These are phyloP conservation scores for Nadsonia starkeyi-henricii DNA, from an alignment of 1,139 yeast species.

Conservation along the genomic window DNA sequence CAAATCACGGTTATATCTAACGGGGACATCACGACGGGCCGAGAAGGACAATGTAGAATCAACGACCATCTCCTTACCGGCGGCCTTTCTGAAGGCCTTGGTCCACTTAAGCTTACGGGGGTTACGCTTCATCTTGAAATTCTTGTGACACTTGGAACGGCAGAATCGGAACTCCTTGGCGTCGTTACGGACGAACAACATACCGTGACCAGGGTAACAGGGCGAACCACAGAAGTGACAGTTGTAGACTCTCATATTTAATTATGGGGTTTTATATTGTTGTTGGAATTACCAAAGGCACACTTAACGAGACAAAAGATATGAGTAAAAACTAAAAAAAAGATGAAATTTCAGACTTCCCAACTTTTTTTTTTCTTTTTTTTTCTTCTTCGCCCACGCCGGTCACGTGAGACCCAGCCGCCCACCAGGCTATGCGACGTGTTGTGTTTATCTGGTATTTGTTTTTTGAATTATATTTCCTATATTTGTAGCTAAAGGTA, in stretches of 20 bases:
- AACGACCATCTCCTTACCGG: slow-evolving; percentile 96
- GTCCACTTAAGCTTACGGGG: slow-evolving; percentile 98
- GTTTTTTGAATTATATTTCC: too few species aligned
- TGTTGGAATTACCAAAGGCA: too few species aligned
- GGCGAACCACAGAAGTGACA: slow-evolving; percentile 98
- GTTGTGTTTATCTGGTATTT: too few species aligned
- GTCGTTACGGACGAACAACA: slow-evolving; percentile 94
- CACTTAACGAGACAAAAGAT: too few species aligned
- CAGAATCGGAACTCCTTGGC: slow-evolving; percentile 96
- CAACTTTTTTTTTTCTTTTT: not conserved
- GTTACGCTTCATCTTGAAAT: slow-evolving; percentile 95
- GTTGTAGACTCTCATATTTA: slow-evolving; percentile 71
- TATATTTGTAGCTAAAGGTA: too few species aligned
- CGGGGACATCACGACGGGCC: slow-evolving; percentile 95
- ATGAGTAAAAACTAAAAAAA: not conserved
- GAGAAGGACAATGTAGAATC: slow-evolving; percentile 94
- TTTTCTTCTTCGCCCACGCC: not conserved
- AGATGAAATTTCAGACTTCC: not conserved
- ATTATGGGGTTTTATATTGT: not conserved
- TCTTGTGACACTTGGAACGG: slow-evolving; percentile 94
- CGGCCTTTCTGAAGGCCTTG: slow-evolving; percentile 97
- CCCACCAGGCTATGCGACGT: too few species aligned
- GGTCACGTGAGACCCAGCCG: not conserved
- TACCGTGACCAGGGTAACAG: slow-evolving; percentile 79
- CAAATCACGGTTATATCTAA: slow-evolving; percentile 90